phyloP scores from a whole-genome alignment of 2,329 filamentous ascomycete species.

The Pestalotiopsis sp. region DNA sequence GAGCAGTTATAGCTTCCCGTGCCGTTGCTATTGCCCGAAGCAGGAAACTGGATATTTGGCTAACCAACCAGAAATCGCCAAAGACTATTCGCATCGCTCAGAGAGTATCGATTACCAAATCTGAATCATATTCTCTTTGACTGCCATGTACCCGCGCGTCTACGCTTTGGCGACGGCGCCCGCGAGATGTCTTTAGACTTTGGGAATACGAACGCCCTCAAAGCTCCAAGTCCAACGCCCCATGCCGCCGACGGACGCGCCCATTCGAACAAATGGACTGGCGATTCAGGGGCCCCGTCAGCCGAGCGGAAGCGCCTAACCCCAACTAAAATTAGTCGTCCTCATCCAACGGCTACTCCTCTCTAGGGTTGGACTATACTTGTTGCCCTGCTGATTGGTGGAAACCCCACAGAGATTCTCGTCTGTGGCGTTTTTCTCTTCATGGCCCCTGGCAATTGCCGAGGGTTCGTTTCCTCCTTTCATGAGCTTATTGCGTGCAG shows the following conservation, averaged over 20 bases:
- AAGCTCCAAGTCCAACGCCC: neutral
- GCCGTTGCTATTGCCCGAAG: neutral
- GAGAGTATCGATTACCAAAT: neutral
- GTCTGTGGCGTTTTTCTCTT: neutral
- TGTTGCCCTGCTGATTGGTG: neutral
- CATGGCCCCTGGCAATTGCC: neutral
- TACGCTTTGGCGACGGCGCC: neutral
- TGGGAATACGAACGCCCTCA: neutral
- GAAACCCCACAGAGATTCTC: neutral
- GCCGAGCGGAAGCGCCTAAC: neutral
- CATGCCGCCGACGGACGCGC: neutral
- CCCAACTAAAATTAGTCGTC: neutral
- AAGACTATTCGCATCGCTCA: neutral
- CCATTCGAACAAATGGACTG: neutral
- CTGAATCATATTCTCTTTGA: neutral
- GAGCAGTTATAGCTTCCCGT: neutral
- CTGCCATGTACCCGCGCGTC: neutral
- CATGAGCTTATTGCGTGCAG: neutral
- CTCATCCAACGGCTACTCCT: neutral
- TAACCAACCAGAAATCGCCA: neutral
- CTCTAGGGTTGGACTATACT: neutral
- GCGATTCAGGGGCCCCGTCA: neutral
- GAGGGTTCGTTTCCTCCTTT: neutral
- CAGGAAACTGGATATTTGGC: neutral
- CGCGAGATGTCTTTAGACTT: neutral